Base-by-base conservation (phyloP, 129 eudicot genomes). In the Flaveria linearis region DNA sequence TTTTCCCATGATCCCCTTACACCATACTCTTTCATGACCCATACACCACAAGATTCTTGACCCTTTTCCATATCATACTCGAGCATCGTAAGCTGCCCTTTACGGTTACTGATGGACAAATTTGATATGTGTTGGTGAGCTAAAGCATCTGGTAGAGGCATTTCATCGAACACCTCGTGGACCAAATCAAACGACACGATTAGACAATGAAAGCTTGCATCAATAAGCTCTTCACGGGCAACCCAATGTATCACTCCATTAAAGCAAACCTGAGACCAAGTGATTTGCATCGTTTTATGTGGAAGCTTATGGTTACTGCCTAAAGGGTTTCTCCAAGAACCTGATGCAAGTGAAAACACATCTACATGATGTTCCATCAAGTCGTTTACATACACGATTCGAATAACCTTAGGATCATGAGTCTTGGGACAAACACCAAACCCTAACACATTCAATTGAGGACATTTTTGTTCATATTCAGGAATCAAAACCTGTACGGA, bases 11-110 rank as follows among this genome's bases (percentile, higher is more conserved):
- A 84, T 43, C 67, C 81, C 1, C 39, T 9, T 4, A 76, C 83
- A 63, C 91, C 87, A 73, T 86, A 85, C 68, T 83, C 86, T 74
- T 81, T 85, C 91, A 89, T 87, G 71, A 78, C 82, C 96, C 96
- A 89, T 7, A 89, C 69, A 20, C 76, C 68, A 80, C 86, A 84
- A 1, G 42, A 82, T 60, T 68, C 84, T 18, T 30, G 39, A 7
- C 71, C 85, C 13, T n/a, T 63, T 52, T 30, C 81, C 70, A 50
- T 78, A 53, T 64, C 69, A 73, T 82, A 84, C 45, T 82, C 77
- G 3, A 84, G 53, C 49, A 85, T 50, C 1, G 77, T 74, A 78
- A 89, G 89, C 42, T 73, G 76, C 17, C 61, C 83, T 73, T 80
- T 76, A 41, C 64, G 65, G 7, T 20, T 41, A 33, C 22, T 55